Evolutionary conservation across 1,139 yeast species (phyloP), one percentile per base, ranked within the genome.

Genomic region (Saccharomyces hybrid): DNA sequence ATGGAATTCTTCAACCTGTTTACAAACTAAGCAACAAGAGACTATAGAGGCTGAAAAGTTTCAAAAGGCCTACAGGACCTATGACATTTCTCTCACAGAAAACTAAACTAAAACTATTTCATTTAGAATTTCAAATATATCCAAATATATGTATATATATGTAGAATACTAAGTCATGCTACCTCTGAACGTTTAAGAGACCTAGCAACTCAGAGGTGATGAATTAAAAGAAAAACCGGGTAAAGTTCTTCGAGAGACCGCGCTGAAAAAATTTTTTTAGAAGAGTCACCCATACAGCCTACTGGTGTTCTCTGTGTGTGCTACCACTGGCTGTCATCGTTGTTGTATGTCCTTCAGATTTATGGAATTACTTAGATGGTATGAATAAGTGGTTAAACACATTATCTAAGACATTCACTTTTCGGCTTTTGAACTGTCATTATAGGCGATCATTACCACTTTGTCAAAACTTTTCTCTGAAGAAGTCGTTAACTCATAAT

Each of bases 1-100:
- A 56, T 88, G 96, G 96, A 85, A 83, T 55, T 80, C 81, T 53
- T 60, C 61, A 8, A 53, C 52, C 3, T 87, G 96, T 62, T 72
- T 73, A 53, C 91, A 86, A 64, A 73, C 85, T 0, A 72, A 72
- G 53, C 72, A 72, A 29, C 78, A 79, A 57, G 96, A 88, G 63
- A 72, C 75, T 11, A 64, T 70, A n/a, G 95, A 88, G 55, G 81
- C 85, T 51, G 81, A 78, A 53, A 69, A 70, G 29, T 84, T 85
- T 62, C 85, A 84, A 64, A 66, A 69, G 52, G 73, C 74, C 47
- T 83, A 76, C 64, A 71, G 71, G 47, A 67, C 69, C 1, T 78
- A 63, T 63, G 88, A 83, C 59, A 76, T 78, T 47, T 54, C 61
- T 4, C 50, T 47, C 9, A 14, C 28, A 48, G 60, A 79, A 83